Evolutionary conservation across 2,329 filamentous ascomycete species (phyloP), one percentile per base, ranked within the genome.

Genomic region (Torrubiella hemipterigena): DNA sequence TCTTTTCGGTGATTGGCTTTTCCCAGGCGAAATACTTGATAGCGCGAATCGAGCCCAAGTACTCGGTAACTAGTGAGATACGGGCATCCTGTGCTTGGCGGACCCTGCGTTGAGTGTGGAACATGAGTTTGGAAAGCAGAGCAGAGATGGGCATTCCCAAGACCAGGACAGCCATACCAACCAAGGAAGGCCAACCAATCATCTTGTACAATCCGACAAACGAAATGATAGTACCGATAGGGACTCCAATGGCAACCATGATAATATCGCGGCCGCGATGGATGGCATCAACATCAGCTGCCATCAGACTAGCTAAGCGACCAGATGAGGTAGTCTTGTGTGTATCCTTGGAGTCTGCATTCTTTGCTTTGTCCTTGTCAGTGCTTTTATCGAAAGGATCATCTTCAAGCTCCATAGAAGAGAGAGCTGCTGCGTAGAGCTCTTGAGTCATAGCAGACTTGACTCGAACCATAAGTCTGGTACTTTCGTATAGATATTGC

Each of bases 21-120:
- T 75, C 70, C 71, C 70, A 75, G 3, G 66, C 66, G 45, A 75
- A 73, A 40, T 73, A 74, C 42, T 75, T 75, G 49, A 75, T 63
- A 12, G 66, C 67, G 9, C 65, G 61, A 34, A 75, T 73, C 7
- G 69, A 71, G 17, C 60, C 52, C 17, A 75, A 55, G 40, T 73
- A 74, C 42, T 75, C 70, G 1, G 68, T 66, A 13, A 74, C 63
- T 14, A 69, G 58, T 2, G 69, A 72, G 32, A 75, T 67, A 17
- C 71, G 64, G 12, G 59, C 56, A 43, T 75, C 70, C 29, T 73
- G 70, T 15, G 68, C 64, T 33, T 61, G 59, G 38, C 68, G 66
- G 29, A 70, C 65, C n/a, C 59, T 55, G 24, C 58, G 59, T 45
- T 73, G 65, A 15, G 64, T 56, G 20, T 49, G 54, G 30, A 62